Evolutionary conservation across 2,329 filamentous ascomycete genomes (phyloP).

Genomic region (Aureobasidium sp.): DNA sequence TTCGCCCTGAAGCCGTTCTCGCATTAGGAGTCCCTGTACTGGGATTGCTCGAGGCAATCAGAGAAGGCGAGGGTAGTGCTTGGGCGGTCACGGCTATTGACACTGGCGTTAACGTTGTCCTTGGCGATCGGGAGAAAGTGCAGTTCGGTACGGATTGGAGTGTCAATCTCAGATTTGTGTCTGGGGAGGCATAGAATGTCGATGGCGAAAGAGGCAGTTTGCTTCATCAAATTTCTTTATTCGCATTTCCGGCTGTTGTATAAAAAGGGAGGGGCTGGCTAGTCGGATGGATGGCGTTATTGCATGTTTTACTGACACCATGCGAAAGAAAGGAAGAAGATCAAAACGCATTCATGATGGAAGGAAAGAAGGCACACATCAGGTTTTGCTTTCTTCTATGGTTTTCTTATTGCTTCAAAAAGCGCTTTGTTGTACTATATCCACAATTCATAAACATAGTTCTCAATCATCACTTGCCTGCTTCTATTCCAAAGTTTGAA

Average conservation of each 20-base stretch:
- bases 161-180: constrained; percentile 65
- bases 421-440: too few species aligned
- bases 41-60: constrained; percentile 82
- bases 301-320: background rate
- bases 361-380: too few species aligned
- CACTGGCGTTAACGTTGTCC: constrained; percentile 86
- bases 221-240: too few species aligned
- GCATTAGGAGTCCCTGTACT: constrained; percentile 89
- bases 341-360: too few species aligned
- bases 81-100: constrained; percentile 91
- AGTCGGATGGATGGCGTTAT: background rate
- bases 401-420: too few species aligned
- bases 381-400: too few species aligned
- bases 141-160: constrained; percentile 93
- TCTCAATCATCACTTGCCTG: too few species aligned
- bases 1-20: constrained; percentile 85
- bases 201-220: too few species aligned
- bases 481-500: too few species aligned
- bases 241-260: background rate
- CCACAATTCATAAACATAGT: too few species aligned
- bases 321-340: too few species aligned
- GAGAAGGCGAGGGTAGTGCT: constrained; percentile 59
- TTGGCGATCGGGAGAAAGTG: constrained; percentile 85
- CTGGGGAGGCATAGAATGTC: constrained; percentile 5
- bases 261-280: background rate